phyloP scores from a whole-genome alignment of 176 grass and related monocot species.

The Aegilops tauschii region DNA sequence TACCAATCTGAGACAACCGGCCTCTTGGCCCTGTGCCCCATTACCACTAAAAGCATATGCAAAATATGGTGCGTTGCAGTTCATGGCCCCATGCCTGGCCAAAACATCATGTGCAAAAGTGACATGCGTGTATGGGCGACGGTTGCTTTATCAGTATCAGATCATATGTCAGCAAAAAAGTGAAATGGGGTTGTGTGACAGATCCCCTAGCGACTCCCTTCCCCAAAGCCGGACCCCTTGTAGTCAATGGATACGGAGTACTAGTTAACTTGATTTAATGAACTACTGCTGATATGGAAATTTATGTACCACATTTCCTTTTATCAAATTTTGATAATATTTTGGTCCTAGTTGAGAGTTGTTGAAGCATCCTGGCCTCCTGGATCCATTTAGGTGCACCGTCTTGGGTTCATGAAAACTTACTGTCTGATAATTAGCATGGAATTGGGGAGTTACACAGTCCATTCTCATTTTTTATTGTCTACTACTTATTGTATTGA shows the following conservation, averaged over 20 bases:
- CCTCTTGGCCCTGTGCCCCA: neutral
- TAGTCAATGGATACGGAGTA: neutral
- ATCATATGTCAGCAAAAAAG: conserved; percentile 1
- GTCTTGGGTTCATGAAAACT: neutral
- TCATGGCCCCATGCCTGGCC: neutral
- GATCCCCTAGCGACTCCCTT: neutral
- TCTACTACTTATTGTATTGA: neutral
- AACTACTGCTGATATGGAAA: neutral
- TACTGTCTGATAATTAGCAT: neutral
- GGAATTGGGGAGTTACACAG: neutral
- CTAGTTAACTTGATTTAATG: neutral
- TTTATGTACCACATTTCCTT: neutral
- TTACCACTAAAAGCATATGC: neutral
- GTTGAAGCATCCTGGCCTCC: neutral
- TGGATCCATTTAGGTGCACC: neutral
- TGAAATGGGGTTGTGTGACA: neutral
- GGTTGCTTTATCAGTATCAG: neutral
- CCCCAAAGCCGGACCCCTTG: neutral
- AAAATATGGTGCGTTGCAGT: neutral
- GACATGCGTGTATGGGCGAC: neutral
- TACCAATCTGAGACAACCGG: neutral
- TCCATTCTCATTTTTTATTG: neutral
- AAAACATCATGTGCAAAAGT: neutral
- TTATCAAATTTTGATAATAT: neutral
- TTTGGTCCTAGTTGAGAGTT: neutral